A percentile compares a stretch with the other conserved stretches of the same genome.
Evolutionary conservation across 306 rosid genomes (phyloP).

Genomic region (Rosa multiflora): DNA sequence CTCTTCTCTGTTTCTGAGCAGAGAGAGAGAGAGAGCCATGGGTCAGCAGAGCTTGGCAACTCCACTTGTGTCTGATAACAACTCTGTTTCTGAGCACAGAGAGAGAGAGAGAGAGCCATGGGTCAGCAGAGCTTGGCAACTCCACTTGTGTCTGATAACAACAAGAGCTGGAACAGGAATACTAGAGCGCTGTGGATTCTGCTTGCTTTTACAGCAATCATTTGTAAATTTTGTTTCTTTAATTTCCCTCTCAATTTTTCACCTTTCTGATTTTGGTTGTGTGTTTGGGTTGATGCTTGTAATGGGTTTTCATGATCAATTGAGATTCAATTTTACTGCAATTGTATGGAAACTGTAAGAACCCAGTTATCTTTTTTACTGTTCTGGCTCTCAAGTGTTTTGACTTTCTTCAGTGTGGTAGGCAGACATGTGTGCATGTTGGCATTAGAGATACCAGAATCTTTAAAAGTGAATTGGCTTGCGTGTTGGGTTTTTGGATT

Average conservation of each 20-base stretch:
- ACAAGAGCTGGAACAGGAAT: slow-evolving; percentile 20
- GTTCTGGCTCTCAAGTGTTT: not conserved
- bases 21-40: slow-evolving; percentile 9
- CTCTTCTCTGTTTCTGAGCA: not conserved
- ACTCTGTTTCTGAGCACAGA: not conserved
- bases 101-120: slow-evolving; percentile 8
- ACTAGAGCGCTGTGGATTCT: slow-evolving; percentile 25
- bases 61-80: slow-evolving; percentile 28
- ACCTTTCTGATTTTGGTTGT: not conserved
- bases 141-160: slow-evolving; percentile 28
- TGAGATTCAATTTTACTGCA: not conserved
- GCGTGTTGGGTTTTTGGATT: not conserved
- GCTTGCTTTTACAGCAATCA: slow-evolving; percentile 24
- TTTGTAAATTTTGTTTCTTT: slow-evolving; percentile 30
- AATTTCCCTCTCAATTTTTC: not conserved
- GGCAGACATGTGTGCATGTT: not conserved
- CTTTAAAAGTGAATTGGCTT: not conserved
- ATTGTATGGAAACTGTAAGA: not conserved
- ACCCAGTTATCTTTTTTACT: not conserved
- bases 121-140: slow-evolving; percentile 30
- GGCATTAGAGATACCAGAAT: not conserved
- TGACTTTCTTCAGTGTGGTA: not conserved
- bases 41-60: slow-evolving; percentile 30
- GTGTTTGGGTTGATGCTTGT: not conserved
- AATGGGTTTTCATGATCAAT: not conserved